Percentiles rank a stretch among this genome's conserved stretches.
phyloP scores from a whole-genome alignment of 73 alveolate genomes.

The Durusdinium trenchii region DNA sequence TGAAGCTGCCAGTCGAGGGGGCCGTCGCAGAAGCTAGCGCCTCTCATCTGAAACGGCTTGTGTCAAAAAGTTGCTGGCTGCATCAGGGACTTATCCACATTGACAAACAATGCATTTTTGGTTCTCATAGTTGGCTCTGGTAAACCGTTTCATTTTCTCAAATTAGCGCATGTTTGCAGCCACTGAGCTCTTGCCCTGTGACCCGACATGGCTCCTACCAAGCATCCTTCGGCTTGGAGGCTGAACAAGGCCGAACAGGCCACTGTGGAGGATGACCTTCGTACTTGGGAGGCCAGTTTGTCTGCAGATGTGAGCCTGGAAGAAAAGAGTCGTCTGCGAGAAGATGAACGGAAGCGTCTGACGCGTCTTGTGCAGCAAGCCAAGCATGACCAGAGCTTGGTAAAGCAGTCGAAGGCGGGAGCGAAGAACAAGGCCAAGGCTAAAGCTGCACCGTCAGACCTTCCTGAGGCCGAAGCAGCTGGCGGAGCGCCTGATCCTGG shows the following conservation, averaged over 20 bases:
- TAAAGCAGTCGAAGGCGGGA: not conserved
- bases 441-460: not conserved
- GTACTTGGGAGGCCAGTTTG: not conserved
- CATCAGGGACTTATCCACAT: too few relatives aligned
- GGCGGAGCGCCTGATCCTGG: not conserved
- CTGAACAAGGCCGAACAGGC: constrained; percentile 19
- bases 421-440: constrained; percentile 11
- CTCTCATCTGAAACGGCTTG: too few relatives aligned
- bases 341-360: not conserved
- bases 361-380: not conserved
- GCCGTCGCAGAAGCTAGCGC: too few relatives aligned
- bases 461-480: not conserved
- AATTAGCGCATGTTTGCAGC: too few relatives aligned
- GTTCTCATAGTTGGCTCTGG: too few relatives aligned
- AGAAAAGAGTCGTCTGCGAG: not conserved
- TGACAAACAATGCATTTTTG: too few relatives aligned
- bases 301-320: not conserved
- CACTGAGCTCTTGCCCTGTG: not conserved
- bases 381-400: constrained; percentile 32
- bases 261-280: not conserved
- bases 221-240: constrained; percentile 34
- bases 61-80: too few relatives aligned
- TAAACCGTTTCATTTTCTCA: too few relatives aligned
- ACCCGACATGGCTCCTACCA: not conserved
- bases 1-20: too few relatives aligned